phyloP scores from a whole-genome alignment of 371 early-diverging fungal genomes.

The Massospora cicadina region DNA sequence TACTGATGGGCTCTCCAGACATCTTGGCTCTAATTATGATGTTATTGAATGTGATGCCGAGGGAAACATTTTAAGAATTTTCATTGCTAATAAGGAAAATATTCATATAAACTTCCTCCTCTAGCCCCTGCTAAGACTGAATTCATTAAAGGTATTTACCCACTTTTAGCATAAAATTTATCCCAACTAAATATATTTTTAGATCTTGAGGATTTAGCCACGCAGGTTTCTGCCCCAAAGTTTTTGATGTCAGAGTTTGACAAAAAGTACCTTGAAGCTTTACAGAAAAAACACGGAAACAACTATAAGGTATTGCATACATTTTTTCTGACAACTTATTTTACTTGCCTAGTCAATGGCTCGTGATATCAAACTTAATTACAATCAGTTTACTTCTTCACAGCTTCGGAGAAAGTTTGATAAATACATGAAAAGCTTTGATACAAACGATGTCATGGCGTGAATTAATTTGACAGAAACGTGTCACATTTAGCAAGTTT shows the following conservation, averaged over 20 bases:
- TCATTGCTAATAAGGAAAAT: constrained; percentile 26
- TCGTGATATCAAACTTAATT: constrained; percentile 67
- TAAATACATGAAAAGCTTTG: constrained; percentile 1
- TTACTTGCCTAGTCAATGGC: constrained; percentile 34
- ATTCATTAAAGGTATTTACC: constrained; percentile 25
- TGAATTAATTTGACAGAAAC: too few species aligned
- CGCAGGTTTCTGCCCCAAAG: constrained; percentile 24
- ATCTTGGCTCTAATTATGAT: constrained; percentile 43
- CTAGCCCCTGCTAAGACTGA: constrained; percentile 41
- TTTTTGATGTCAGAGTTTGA: constrained; percentile 47
- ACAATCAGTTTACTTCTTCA: constrained; percentile 53
- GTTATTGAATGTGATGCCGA: constrained; percentile 65
- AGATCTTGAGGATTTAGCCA: constrained; percentile 36
- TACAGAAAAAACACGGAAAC: constrained; percentile 59
- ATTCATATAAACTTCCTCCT: constrained; percentile 26
- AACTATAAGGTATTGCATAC: constrained; percentile 38
- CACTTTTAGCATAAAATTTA: constrained; percentile 9
- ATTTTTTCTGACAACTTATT: not conserved
- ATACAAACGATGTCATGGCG: too few species aligned
- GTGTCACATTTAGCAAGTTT: too few species aligned
- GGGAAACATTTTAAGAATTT: constrained; percentile 57
- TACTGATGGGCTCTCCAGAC: constrained; percentile 28
- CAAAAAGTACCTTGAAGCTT: constrained; percentile 30
- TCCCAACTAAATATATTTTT: constrained; percentile 7
- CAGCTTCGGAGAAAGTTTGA: constrained; percentile 50